Conservation (phyloP, 208 protist genomes). For the Trichomonas tenax region DNA sequence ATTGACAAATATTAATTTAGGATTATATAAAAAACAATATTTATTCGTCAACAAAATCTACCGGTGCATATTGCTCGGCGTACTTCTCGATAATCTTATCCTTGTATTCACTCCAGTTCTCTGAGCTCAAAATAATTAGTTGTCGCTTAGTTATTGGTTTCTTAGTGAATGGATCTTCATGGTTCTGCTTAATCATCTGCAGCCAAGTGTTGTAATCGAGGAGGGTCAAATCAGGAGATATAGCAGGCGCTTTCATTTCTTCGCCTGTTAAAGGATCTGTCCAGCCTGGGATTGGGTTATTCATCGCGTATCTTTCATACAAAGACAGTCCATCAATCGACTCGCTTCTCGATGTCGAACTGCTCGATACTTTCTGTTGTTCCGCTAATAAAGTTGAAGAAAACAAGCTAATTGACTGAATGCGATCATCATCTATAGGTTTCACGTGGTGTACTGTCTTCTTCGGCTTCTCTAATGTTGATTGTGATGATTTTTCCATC, state of each 20-base stretch:
- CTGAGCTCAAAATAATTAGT: background rate
- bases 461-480: background rate
- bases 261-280: background rate
- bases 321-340: background rate
- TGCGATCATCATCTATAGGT: background rate
- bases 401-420: background rate
- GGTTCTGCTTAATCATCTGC: background rate
- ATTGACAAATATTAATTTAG: no score
- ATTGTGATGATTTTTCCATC: background rate
- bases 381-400: background rate
- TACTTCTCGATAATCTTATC: background rate
- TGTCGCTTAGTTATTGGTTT: background rate
- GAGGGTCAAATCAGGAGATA: background rate
- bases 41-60: background rate
- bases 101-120: background rate
- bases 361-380: background rate
- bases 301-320: background rate
- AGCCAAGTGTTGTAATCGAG: conserved; percentile 15
- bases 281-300: background rate
- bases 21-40: background rate
- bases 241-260: background rate
- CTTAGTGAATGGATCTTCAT: background rate
- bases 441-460: background rate
- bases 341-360: no score
- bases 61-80: background rate